Conservation (phyloP, 192 early-diverging fungal species). For the Coemansia aciculifera region DNA sequence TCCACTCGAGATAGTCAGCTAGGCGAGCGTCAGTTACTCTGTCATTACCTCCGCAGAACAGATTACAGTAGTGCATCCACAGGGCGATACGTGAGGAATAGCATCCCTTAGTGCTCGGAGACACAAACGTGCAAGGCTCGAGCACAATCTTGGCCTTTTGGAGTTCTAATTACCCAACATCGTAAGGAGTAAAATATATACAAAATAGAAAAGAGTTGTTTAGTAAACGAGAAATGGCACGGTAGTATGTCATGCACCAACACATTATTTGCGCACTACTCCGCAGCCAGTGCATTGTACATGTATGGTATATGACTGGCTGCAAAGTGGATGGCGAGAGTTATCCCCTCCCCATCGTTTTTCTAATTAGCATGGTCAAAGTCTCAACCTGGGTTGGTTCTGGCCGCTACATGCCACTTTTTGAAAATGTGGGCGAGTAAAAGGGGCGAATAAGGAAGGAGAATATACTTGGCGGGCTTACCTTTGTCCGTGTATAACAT, state of each 20-base stretch:
- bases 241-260: not conserved
- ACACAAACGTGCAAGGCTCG: constrained; percentile 37
- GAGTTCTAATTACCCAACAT: constrained; percentile 34
- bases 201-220: not conserved
- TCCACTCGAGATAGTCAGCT: constrained; percentile 50
- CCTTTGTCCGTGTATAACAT: constrained; percentile 46
- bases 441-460: not conserved
- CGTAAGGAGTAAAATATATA: not conserved
- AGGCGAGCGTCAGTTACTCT: constrained; percentile 36
- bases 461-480: constrained; percentile 13
- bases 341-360: too few species aligned
- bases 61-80: constrained; percentile 51
- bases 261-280: not conserved
- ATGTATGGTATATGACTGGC: constrained; percentile 15
- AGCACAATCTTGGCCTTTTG: constrained; percentile 44
- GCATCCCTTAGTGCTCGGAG: constrained; percentile 50
- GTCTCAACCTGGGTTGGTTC: not conserved
- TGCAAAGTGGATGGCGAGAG: not conserved
- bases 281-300: constrained; percentile 11
- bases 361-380: not conserved
- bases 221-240: not conserved
- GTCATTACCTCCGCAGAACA: constrained; percentile 34
- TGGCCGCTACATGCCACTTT: not conserved
- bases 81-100: constrained; percentile 53
- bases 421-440: not conserved